Evolutionary conservation across 257 asterid species (phyloP).

Genomic region (Oldenlandia corymbosa): DNA sequence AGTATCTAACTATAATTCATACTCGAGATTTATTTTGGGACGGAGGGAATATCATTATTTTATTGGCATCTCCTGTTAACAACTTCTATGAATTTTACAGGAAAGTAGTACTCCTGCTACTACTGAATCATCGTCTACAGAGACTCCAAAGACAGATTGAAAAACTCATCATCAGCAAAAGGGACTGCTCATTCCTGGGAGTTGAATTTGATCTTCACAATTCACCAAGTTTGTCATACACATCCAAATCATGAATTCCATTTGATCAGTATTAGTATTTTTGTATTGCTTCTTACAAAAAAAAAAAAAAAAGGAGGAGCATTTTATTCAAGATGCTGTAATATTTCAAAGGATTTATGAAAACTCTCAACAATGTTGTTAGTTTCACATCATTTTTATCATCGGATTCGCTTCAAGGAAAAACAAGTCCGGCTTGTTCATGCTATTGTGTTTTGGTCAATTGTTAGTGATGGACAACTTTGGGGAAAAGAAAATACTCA

Average conservation of each 20-base stretch:
- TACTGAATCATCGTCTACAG: constrained; percentile 25
- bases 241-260: constrained; percentile 6
- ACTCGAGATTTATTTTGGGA: too few species aligned
- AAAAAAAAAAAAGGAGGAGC: too few species aligned
- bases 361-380: background rate
- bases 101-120: constrained; percentile 27
- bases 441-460: background rate
- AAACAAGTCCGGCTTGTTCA: constrained; percentile 1
- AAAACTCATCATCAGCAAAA: constrained; percentile 4
- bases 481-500: background rate
- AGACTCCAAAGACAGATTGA: constrained; percentile 34
- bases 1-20: too few species aligned
- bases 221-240: constrained; percentile 1
- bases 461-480: constrained; percentile 4
- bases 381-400: constrained; percentile 1
- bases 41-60: too few species aligned
- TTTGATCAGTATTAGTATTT: constrained; percentile 6
- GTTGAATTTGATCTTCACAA: too few species aligned
- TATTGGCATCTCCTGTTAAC: too few species aligned
- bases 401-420: background rate
- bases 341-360: background rate
- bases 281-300: background rate
- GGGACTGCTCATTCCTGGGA: background rate
- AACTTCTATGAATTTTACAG: constrained; percentile 25
- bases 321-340: too few species aligned